phyloP scores from a whole-genome alignment of 768 basidiomycete genomes.

The Nevesoporus exiguus region DNA sequence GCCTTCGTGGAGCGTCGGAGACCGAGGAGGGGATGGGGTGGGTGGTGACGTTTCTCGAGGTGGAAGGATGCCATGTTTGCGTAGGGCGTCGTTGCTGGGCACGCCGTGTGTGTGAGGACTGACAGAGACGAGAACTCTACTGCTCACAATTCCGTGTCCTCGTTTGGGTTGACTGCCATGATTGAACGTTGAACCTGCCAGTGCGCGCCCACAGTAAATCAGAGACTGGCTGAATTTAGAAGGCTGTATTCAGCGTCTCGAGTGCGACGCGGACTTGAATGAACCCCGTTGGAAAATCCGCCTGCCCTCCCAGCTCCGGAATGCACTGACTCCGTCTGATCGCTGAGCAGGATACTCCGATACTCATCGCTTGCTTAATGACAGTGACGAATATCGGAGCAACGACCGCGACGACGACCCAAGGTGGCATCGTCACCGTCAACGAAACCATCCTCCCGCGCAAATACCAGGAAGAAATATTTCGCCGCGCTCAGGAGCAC shows the following conservation, averaged over 20 bases:
- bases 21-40: slow-evolving; percentile 78
- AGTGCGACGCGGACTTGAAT: slow-evolving; percentile 29
- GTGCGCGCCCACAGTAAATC: slow-evolving; percentile 9
- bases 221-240: slow-evolving; percentile 20
- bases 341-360: slow-evolving; percentile 11
- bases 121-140: not conserved
- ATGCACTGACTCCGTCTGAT: slow-evolving; percentile 24
- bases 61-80: slow-evolving; percentile 89
- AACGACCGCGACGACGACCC: slow-evolving; percentile 22
- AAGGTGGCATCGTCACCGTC: slow-evolving; percentile 27
- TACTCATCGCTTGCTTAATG: slow-evolving; percentile 20
- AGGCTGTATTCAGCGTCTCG: slow-evolving; percentile 26
- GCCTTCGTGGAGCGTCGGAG: slow-evolving; percentile 65
- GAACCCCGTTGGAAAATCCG: slow-evolving; percentile 6
- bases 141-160: slow-evolving; percentile 95
- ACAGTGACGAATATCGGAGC: slow-evolving; percentile 19
- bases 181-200: too few relatives aligned
- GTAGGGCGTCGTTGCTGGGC: slow-evolving; percentile 84
- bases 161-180: slow-evolving; percentile 75
- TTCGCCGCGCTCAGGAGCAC: slow-evolving; percentile 44
- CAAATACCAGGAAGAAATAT: slow-evolving; percentile 56
- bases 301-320: slow-evolving; percentile 5
- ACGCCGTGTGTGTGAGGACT: not conserved
- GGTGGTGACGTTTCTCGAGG: slow-evolving; percentile 64
- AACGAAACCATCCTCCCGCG: slow-evolving; percentile 43